Conservation (phyloP, 495 filamentous ascomycete species). For the Geoglossum glabrum region DNA sequence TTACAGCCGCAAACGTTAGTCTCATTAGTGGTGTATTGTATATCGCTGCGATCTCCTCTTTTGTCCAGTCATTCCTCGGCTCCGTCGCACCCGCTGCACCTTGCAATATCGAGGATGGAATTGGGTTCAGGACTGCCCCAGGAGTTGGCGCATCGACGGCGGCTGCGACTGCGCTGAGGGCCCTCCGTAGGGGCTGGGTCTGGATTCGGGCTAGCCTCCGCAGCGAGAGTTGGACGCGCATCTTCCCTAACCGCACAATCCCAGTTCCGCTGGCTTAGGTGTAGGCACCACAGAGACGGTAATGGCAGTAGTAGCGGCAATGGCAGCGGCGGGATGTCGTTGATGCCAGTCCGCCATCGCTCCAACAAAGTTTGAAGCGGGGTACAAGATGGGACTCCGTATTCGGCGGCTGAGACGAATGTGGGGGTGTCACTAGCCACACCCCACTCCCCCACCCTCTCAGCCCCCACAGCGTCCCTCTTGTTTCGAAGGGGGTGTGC, state of each 20-base stretch:
- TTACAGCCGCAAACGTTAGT: conserved; percentile 50
- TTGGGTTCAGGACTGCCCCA: background rate
- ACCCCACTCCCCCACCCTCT: no score
- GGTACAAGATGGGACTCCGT: no score
- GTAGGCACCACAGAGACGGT: no score
- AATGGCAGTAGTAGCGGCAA: no score
- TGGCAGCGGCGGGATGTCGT: no score
- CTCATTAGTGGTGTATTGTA: conserved; percentile 63
- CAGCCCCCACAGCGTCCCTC: no score
- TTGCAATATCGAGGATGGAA: background rate
- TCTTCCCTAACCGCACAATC: background rate
- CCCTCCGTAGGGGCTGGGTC: background rate
- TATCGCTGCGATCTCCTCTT: conserved; percentile 52
- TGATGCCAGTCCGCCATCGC: no score
- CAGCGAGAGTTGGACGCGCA: background rate
- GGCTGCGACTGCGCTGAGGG: background rate
- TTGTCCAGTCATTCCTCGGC: conserved; percentile 54
- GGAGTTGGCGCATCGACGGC: background rate
- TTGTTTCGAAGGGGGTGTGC: no score
- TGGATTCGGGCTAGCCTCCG: background rate
- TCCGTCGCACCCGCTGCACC: background rate
- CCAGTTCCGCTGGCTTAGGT: no score
- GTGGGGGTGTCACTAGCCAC: no score
- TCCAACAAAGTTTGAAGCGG: no score
- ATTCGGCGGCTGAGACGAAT: no score